Percentiles rank a stretch among this genome's conserved stretches.
Evolutionary conservation across 805 yeast genomes (phyloP).

Genomic region (Metschnikowia koreensis): DNA sequence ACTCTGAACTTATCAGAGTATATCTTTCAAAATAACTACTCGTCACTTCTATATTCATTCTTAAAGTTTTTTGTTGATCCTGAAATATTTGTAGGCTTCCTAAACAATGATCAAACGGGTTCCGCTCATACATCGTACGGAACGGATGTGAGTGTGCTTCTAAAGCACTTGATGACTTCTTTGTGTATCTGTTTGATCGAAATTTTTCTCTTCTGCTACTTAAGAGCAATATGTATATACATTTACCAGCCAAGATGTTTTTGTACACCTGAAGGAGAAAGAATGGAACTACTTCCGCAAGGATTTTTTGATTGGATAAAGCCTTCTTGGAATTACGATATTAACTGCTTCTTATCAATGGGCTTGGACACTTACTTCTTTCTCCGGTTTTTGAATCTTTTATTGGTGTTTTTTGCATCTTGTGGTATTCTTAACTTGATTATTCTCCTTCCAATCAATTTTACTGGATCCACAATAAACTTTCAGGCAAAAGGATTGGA

Average conservation of each 20-base stretch:
- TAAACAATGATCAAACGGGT: constrained; percentile 56
- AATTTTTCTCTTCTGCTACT: constrained; percentile 38
- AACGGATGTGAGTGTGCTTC: constrained; percentile 52
- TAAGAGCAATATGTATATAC: constrained; percentile 28
- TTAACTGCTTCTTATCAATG: constrained; percentile 44
- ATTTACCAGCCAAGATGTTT: constrained; percentile 57
- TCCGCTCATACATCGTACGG: constrained; percentile 59
- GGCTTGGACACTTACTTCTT: constrained; percentile 80
- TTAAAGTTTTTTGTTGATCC: constrained; percentile 29
- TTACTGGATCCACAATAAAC: constrained; percentile 33
- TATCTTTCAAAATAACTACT: constrained; percentile 20
- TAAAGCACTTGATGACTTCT: constrained; percentile 56
- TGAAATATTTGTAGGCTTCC: constrained; percentile 34
- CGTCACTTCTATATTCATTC: constrained; percentile 27
- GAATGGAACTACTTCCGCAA: constrained; percentile 36
- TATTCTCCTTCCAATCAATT: constrained; percentile 63
- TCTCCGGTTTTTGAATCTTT: constrained; percentile 54
- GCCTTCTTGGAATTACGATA: constrained; percentile 39
- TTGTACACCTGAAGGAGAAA: constrained; percentile 40
- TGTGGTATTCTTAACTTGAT: constrained; percentile 57
- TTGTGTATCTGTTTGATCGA: constrained; percentile 54
- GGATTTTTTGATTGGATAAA: constrained; percentile 58
- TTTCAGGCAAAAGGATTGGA: constrained; percentile 55
- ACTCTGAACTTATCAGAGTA: neutral
- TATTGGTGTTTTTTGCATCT: constrained; percentile 50